Evolutionary conservation across 495 filamentous ascomycete genomes (phyloP).

Genomic region (Penicillium simplicissimum): DNA sequence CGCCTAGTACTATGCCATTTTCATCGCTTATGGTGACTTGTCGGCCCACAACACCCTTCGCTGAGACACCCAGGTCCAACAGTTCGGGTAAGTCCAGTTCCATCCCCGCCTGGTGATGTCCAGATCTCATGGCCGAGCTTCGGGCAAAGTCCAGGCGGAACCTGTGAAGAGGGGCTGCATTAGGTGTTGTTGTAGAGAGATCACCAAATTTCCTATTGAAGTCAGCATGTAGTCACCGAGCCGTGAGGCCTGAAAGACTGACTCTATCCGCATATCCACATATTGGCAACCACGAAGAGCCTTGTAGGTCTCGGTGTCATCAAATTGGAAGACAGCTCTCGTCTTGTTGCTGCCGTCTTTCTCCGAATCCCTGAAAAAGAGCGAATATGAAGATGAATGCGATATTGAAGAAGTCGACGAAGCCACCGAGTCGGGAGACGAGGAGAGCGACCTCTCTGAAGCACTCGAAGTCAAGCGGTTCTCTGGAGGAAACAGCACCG

Average conservation of each 20-base stretch:
- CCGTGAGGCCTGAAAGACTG: constrained; percentile 4
- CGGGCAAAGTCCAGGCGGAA: constrained; percentile 26
- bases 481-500: constrained; percentile 28
- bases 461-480: constrained; percentile 14
- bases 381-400: constrained; percentile 33
- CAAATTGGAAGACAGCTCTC: constrained; percentile 33
- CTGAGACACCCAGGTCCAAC: constrained; percentile 55
- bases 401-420: constrained; percentile 21
- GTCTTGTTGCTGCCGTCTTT: constrained; percentile 17
- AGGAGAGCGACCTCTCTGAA: constrained; percentile 31
- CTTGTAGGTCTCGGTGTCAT: constrained; percentile 26
- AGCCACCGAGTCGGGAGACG: constrained; percentile 26
- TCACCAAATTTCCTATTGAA: constrained; percentile 38
- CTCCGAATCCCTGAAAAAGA: constrained; percentile 37
- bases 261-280: constrained; percentile 43
- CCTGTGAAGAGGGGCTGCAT: constrained; percentile 23
- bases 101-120: constrained; percentile 18
- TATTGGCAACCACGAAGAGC: constrained; percentile 13
- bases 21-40: constrained; percentile 35
- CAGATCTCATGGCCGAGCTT: not conserved
- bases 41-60: constrained; percentile 43
- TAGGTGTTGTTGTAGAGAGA: constrained; percentile 21
- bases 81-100: constrained; percentile 58
- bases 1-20: constrained; percentile 31
- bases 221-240: constrained; percentile 5